Percentiles rank a stretch among this genome's conserved stretches.
These are phyloP conservation scores for Pyricularia sp. DNA, from an alignment of 2,329 filamentous ascomycete genomes.

Conservation along the genomic window DNA sequence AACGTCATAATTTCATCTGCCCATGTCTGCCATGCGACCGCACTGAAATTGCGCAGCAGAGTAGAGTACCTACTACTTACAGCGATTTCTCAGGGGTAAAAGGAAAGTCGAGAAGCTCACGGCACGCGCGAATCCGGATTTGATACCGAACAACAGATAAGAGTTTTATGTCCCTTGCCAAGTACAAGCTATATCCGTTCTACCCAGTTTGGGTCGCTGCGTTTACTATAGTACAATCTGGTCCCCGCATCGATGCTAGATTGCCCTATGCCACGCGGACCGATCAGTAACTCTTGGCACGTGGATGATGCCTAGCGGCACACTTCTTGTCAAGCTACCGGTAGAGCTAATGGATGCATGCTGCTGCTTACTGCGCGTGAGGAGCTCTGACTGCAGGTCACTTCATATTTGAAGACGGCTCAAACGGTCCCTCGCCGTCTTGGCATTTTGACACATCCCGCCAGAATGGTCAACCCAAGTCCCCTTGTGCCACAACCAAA, in stretches of 20 bases:
- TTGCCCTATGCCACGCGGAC: background rate
- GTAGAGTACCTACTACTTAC: background rate
- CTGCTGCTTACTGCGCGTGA: background rate
- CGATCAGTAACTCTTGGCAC: background rate
- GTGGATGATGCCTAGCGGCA: background rate
- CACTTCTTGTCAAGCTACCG: background rate
- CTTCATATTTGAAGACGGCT: background rate
- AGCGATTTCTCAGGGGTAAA: background rate
- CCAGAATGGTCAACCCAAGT: background rate
- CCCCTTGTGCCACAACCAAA: background rate
- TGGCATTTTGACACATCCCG: background rate
- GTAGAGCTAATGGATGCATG: background rate
- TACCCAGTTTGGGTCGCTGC: background rate
- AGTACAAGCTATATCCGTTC: background rate
- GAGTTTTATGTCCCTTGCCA: background rate
- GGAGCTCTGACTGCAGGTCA: background rate
- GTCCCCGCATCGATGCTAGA: background rate
- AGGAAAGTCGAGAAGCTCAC: background rate
- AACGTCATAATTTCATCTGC: background rate
- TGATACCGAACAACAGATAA: background rate
- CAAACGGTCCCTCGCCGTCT: background rate
- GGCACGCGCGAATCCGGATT: background rate
- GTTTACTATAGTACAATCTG: background rate
- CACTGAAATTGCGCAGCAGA: background rate
- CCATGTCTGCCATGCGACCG: background rate